Percentiles rank a stretch among this genome's conserved stretches.
These are phyloP conservation scores for Kluyveromyces siamensis DNA, from an alignment of 805 yeast species.

Conservation along the genomic window DNA sequence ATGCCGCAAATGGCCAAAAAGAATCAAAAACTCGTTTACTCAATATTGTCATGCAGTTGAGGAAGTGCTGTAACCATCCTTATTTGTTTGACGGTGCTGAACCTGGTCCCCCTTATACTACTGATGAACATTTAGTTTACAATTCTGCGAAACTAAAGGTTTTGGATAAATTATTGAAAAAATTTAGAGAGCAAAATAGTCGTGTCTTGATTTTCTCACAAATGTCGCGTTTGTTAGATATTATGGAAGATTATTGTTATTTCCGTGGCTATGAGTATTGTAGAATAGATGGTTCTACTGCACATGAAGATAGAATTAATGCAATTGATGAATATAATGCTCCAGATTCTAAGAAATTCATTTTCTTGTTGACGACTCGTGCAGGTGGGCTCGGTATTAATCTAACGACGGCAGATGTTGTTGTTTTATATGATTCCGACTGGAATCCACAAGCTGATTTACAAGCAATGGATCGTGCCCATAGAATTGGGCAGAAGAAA, in stretches of 20 bases:
- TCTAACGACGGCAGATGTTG: constrained; percentile 72
- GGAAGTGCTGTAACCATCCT: constrained; percentile 83
- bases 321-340: constrained; percentile 74
- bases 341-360: constrained; percentile 63
- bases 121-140: constrained; percentile 72
- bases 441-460: constrained; percentile 89
- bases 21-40: constrained; percentile 69
- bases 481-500: constrained; percentile 78
- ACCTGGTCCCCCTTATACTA: constrained; percentile 82
- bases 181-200: constrained; percentile 58
- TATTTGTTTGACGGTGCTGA: constrained; percentile 81
- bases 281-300: constrained; percentile 79
- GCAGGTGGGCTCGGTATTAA: constrained; percentile 89
- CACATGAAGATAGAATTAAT: constrained; percentile 62
- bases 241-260: constrained; percentile 67
- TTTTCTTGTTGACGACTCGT: constrained; percentile 72
- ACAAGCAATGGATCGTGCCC: constrained; percentile 87
- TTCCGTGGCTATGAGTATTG: constrained; percentile 65
- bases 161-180: constrained; percentile 55
- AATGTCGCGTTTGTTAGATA: constrained; percentile 76
- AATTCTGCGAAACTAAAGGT: constrained; percentile 67
- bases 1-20: constrained; percentile 67
- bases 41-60: constrained; percentile 75
- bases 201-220: constrained; percentile 74
- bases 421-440: constrained; percentile 67